Evolutionary conservation across 768 basidiomycete species (phyloP), one percentile per base, ranked within the genome.

Genomic region (Lentinula lateritia): DNA sequence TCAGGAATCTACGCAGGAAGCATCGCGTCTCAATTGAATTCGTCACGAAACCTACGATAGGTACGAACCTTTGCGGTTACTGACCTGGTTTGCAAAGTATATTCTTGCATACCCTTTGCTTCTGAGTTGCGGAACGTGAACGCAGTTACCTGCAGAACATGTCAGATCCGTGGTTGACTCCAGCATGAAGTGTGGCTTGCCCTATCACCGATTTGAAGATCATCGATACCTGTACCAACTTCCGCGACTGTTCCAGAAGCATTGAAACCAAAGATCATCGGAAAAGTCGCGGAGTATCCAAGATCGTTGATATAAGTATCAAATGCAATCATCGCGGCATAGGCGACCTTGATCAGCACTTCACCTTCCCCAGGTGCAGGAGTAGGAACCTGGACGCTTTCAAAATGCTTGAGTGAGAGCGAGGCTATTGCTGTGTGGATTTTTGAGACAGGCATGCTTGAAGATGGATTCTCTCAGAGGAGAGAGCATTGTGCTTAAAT

Each of bases 391-490:
- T 75, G 71, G 23, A 78, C 71, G 2, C 67, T 72, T 23, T 76
- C 75, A 39, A 79, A 62, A 5, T 69, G 66, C 6, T 77, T 75
- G 59, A 71, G 66, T 38, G 75, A 64, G 6, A 68, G 72, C 6
- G 74, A 70, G 7, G 77, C 81, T 50, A 82, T 70, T 9, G 76
- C 81, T 9, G 67, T 73, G 63, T 83, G 80, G 1, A 71, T 78
- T 20, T 6, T 58, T 7, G 66, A 52, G 59, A 62, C 64, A 23
- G 36, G 15, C 36, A 42, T 42, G 20, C 9, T 50, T 16, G 13
- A n/a, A 7, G n/a, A 43, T 43, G 10, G 39, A 9, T 15, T 15
- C 10, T 28, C 28, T 28, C 28, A 28, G 3, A 28, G 28, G 28
- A 28, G 3, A 28, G 28, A 28, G 28, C 28, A 28, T 28, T 4